Conservation (phyloP, 306 rosid genomes). For the Malus sylvestris region DNA sequence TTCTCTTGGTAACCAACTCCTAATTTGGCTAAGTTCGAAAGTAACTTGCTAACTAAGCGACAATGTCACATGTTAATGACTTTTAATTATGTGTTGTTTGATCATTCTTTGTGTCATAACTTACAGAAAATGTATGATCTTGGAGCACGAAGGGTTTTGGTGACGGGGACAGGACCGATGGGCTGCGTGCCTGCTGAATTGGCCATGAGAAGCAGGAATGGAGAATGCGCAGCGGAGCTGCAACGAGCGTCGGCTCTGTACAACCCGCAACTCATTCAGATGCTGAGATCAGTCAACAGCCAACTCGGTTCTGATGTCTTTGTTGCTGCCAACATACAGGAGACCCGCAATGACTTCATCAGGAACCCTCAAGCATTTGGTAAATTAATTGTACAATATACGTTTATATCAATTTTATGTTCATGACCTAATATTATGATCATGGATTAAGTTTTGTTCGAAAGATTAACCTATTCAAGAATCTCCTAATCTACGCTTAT, state of each 20-base stretch:
- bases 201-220: conserved; percentile 45
- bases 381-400: conserved; percentile 4
- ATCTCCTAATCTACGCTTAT: neutral
- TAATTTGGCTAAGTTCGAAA: neutral
- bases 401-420: neutral
- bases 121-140: conserved; percentile 39
- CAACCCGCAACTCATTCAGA: conserved; percentile 59
- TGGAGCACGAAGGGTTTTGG: conserved; percentile 69
- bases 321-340: conserved; percentile 44
- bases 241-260: conserved; percentile 50
- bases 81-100: neutral
- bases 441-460: neutral
- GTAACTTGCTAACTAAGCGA: neutral
- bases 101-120: neutral
- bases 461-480: neutral
- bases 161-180: conserved; percentile 82
- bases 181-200: conserved; percentile 90
- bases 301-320: conserved; percentile 53
- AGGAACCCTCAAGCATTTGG: conserved; percentile 43
- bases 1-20: conserved; percentile 32
- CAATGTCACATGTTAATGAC: neutral
- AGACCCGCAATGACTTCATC: conserved; percentile 35
- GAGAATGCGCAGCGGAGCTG: conserved; percentile 45
- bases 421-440: neutral
- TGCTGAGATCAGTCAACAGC: conserved; percentile 33